Percentiles rank a stretch among this genome's conserved stretches.
phyloP scores from a whole-genome alignment of 129 eudicot genomes.

The Logfia minima region DNA sequence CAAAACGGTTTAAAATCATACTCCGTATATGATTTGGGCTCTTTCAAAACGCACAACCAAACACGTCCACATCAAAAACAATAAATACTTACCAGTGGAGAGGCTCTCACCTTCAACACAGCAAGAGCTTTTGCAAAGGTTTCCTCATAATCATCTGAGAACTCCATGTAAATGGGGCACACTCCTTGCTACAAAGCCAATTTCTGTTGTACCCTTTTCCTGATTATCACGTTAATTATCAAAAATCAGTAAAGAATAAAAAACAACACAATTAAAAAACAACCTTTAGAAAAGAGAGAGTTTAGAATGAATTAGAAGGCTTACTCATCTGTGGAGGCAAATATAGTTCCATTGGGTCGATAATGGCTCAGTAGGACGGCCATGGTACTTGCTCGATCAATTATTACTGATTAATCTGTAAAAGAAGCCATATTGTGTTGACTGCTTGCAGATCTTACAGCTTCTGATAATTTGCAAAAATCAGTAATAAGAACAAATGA shows the following conservation, averaged over 20 bases:
- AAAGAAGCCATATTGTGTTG: no score
- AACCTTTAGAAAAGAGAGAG: not conserved
- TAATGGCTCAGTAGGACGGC: slow-evolving; percentile 85
- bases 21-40: not conserved
- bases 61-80: not conserved
- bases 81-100: not conserved
- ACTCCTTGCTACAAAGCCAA: slow-evolving; percentile 95
- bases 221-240: slow-evolving; percentile 42
- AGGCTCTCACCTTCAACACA: slow-evolving; percentile 56
- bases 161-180: slow-evolving; percentile 82
- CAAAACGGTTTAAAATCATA: not conserved
- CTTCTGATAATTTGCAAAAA: no score
- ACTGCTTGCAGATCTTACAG: no score
- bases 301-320: slow-evolving; percentile 28
- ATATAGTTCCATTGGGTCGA: slow-evolving; percentile 94
- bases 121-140: slow-evolving; percentile 64
- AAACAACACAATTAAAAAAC: not conserved
- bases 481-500: no score
- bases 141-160: slow-evolving; percentile 82
- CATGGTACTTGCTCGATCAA: no score
- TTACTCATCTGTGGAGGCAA: slow-evolving; percentile 95
- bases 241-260: not conserved
- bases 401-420: no score
- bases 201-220: slow-evolving; percentile 88
- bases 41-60: not conserved